Evolutionary conservation across 495 filamentous ascomycete genomes (phyloP).

Genomic region (Pyrenopolyporus hunteri): DNA sequence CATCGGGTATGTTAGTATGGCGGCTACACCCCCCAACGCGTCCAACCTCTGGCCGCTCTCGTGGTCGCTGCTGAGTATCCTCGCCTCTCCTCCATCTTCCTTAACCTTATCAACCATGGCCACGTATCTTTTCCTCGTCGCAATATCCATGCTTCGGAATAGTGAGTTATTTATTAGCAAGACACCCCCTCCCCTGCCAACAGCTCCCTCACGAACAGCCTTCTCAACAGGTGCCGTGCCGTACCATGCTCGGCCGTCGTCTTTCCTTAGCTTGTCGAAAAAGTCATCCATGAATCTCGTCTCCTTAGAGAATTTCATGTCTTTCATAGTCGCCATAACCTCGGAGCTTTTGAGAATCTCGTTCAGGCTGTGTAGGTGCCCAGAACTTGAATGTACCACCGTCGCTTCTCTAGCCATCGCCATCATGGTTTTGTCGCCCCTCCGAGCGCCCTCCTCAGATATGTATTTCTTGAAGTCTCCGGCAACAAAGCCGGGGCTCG

Average conservation of each 20-base stretch:
- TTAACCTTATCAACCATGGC: slow-evolving; percentile 88
- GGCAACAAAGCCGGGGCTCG: slow-evolving; percentile 88
- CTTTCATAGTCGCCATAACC: slow-evolving; percentile 73
- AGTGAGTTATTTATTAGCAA: slow-evolving; percentile 84
- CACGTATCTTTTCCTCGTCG: slow-evolving; percentile 81
- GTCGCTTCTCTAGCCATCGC: slow-evolving; percentile 67
- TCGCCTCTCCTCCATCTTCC: slow-evolving; percentile 84
- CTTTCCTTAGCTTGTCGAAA: slow-evolving; percentile 75
- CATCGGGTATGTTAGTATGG: slow-evolving; percentile 88
- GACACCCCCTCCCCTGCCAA: slow-evolving; percentile 82
- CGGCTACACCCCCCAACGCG: slow-evolving; percentile 83
- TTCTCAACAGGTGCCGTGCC: slow-evolving; percentile 83
- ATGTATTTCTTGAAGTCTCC: slow-evolving; percentile 81
- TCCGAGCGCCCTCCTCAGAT: slow-evolving; percentile 69
- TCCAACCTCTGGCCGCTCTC: slow-evolving; percentile 92
- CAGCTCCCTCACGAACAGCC: slow-evolving; percentile 87
- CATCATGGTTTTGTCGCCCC: slow-evolving; percentile 65
- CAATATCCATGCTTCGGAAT: slow-evolving; percentile 84
- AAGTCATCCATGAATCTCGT: slow-evolving; percentile 87
- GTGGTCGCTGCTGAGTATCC: slow-evolving; percentile 88
- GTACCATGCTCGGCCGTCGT: slow-evolving; percentile 92
- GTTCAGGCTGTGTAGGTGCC: slow-evolving; percentile 82
- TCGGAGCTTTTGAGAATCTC: slow-evolving; percentile 82
- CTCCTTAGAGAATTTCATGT: slow-evolving; percentile 87
- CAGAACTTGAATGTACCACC: slow-evolving; percentile 83